Conservation (phyloP, 169 alveolate species). For the Sarcocystis neurona region DNA sequence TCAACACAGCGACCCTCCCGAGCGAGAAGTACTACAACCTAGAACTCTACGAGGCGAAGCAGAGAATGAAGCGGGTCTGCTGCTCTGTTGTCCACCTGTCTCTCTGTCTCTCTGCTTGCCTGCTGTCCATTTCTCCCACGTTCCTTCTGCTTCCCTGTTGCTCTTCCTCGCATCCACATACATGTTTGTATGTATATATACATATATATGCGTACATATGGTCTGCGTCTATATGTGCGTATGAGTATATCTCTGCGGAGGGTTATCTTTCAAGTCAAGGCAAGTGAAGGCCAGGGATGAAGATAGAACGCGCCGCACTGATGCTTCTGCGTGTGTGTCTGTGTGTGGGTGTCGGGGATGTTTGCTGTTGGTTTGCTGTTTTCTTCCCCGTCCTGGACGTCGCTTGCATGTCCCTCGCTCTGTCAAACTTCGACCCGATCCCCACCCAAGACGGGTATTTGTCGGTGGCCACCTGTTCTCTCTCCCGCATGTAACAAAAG, state of each 20-base stretch:
- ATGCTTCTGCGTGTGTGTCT: too few relatives aligned
- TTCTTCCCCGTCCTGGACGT: too few relatives aligned
- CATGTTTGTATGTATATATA: background rate
- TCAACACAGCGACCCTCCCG: constrained; percentile 75
- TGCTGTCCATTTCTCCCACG: too few relatives aligned
- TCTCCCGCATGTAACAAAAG: too few relatives aligned
- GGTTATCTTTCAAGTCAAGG: background rate
- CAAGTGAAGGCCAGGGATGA: background rate
- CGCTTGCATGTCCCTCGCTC: too few relatives aligned
- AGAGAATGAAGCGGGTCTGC: constrained; percentile 43
- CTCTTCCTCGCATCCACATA: background rate
- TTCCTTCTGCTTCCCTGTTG: background rate
- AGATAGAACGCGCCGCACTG: too few relatives aligned
- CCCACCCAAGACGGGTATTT: too few relatives aligned
- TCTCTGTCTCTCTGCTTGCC: too few relatives aligned
- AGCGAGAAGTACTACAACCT: constrained; percentile 70
- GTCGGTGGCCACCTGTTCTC: too few relatives aligned
- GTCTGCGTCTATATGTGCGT: background rate
- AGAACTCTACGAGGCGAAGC: constrained; percentile 64
- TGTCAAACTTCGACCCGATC: too few relatives aligned
- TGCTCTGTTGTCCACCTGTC: too few relatives aligned
- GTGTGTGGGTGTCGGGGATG: background rate
- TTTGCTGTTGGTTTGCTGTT: background rate
- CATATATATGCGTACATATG: background rate
- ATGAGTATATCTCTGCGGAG: background rate